Conservation (phyloP, 2,329 filamentous ascomycete species). For the Periglandula ipomoeae region DNA sequence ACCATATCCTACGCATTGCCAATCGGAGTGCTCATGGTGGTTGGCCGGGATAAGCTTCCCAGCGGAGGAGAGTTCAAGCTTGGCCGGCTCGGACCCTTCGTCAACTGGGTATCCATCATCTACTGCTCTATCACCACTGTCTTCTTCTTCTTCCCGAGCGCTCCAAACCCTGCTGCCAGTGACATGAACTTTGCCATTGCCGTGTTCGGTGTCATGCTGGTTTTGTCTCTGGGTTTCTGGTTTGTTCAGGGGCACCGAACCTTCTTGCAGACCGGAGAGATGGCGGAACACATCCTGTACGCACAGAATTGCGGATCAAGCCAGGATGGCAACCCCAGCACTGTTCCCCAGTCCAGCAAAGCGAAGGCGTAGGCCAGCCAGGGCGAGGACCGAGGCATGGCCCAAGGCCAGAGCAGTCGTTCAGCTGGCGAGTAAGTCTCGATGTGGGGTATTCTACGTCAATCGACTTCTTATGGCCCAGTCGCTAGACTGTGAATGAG, state of each 20-base stretch:
- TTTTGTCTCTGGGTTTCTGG: constrained; percentile 41
- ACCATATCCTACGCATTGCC: constrained; percentile 42
- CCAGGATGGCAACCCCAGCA: neutral
- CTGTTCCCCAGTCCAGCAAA: neutral
- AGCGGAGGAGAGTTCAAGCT: constrained; percentile 32
- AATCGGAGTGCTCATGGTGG: constrained; percentile 36
- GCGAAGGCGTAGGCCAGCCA: neutral
- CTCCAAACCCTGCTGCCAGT: constrained; percentile 32
- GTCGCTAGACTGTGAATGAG: no score
- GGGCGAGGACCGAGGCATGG: neutral
- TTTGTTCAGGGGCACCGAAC: constrained; percentile 33
- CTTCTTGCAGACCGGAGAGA: constrained; percentile 14
- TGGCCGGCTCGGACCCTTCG: constrained; percentile 31
- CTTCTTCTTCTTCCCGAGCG: constrained; percentile 45
- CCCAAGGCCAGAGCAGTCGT: neutral
- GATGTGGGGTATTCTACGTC: neutral
- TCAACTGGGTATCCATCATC: constrained; percentile 39
- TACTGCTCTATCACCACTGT: constrained; percentile 44
- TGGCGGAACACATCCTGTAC: constrained; percentile 13
- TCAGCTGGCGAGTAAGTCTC: neutral
- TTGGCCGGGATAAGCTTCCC: constrained; percentile 43
- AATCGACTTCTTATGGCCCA: neutral
- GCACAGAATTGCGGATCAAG: constrained; percentile 3
- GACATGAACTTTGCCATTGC: constrained; percentile 52
- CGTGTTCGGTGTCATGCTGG: constrained; percentile 45